Conservation (phyloP, 1,284 basidiomycete genomes). For the Austropuccinia psidii region DNA sequence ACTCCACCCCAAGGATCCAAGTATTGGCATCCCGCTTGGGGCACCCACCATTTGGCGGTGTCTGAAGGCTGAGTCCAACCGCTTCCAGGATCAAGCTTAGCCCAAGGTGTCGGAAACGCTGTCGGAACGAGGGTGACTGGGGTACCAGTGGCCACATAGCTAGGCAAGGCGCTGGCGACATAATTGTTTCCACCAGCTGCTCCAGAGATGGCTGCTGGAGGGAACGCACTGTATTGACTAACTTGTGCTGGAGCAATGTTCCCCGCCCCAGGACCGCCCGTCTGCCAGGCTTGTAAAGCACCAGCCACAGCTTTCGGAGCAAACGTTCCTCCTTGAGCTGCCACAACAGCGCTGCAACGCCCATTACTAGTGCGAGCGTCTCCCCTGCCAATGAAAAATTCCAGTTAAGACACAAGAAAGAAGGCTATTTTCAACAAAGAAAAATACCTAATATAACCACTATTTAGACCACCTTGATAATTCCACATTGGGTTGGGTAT, state of each 20-base stretch:
- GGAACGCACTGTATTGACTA: slow-evolving; percentile 15
- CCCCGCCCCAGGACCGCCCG: slow-evolving; percentile 21
- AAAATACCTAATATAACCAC: slow-evolving; percentile 30
- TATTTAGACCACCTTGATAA: slow-evolving; percentile 20
- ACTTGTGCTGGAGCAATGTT: slow-evolving; percentile 5
- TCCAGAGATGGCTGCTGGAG: slow-evolving; percentile 19
- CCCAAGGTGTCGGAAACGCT: not conserved
- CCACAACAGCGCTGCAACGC: slow-evolving; percentile 18
- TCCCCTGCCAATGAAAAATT: not conserved
- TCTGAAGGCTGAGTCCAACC: slow-evolving; percentile 26
- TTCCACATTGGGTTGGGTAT: slow-evolving; percentile 37
- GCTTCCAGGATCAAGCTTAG: not conserved
- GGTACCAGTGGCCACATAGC: slow-evolving; percentile 15
- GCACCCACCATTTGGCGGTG: slow-evolving; percentile 22
- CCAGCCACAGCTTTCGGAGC: not conserved
- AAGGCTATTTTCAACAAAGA: not conserved
- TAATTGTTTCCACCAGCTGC: slow-evolving; percentile 11
- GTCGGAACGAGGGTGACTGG: slow-evolving; percentile 21
- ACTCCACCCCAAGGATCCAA: slow-evolving; percentile 35
- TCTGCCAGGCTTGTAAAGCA: slow-evolving; percentile 20
- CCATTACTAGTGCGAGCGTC: slow-evolving; percentile 37
- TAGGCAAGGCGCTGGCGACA: not conserved
- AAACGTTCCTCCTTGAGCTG: slow-evolving; percentile 17
- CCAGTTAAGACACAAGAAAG: not conserved
- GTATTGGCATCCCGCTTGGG: slow-evolving; percentile 32